Conservation (phyloP, 345 rosid genomes). For the Populus euphratica region DNA sequence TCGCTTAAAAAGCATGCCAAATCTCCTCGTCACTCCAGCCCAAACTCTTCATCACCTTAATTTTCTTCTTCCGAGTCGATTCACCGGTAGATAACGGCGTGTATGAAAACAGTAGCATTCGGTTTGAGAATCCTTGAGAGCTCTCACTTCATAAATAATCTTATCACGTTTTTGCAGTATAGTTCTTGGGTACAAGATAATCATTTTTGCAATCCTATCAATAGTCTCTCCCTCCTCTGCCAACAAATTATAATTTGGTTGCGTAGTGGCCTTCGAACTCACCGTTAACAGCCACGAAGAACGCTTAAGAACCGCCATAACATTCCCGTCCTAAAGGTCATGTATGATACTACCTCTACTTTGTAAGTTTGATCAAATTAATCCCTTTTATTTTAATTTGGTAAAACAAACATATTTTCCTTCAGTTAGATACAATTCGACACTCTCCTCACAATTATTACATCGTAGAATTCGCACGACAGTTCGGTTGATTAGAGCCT, state of each 20-base stretch:
- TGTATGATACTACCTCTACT: background rate
- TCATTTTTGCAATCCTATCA: too few species aligned
- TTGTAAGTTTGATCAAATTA: background rate
- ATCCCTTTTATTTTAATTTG: background rate
- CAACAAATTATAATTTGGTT: too few species aligned
- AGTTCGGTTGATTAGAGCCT: background rate
- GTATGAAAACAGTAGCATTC: constrained; percentile 5
- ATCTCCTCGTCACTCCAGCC: constrained; percentile 34
- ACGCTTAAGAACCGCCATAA: too few species aligned
- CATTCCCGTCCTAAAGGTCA: background rate
- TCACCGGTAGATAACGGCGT: constrained; percentile 14
- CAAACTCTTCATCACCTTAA: constrained; percentile 23
- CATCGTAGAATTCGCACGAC: too few species aligned
- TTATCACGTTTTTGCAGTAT: too few species aligned
- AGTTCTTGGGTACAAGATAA: too few species aligned
- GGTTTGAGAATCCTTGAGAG: background rate
- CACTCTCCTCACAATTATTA: background rate
- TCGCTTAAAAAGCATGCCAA: constrained; percentile 7
- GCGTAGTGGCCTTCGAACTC: too few species aligned
- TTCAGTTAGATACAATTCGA: background rate
- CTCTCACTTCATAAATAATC: too few species aligned
- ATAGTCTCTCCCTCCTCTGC: too few species aligned
- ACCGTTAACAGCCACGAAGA: too few species aligned
- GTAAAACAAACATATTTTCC: background rate
- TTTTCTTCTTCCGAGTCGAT: constrained; percentile 15